Base-by-base conservation (phyloP, 495 filamentous ascomycete species). In the Tuber brumale region DNA sequence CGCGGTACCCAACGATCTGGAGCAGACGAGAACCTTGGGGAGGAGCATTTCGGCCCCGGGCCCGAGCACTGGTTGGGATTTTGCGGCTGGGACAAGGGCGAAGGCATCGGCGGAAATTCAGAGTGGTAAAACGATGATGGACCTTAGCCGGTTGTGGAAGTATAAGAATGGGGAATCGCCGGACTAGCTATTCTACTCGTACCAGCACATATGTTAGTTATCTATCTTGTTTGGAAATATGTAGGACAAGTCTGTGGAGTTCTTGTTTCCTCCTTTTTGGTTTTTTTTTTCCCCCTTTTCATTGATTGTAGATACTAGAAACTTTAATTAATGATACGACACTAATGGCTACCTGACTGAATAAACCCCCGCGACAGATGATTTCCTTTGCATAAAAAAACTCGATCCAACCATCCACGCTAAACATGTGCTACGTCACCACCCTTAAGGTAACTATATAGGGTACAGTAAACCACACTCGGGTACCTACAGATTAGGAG, bases 101-200 rank as follows among this genome's bases (percentile, higher is more conserved):
- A 35, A 27, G 27, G 27, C 14, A 8, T 66, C 57, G 27, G 57
- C 27, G 4, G 57, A 35, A 66, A 35, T 18, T 14, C 27, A 31
- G 27, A 66, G 57, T 69, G 76, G 78, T 76, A 83, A 66, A 6
- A 89, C 85, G 74, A 89, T 93, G 0, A 92, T 88, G 83, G 88
- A 92, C 77, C 83, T 92, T 70, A 92, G 91, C 83, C 85, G 91
- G 69, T 81, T 94, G 69, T 94, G 92, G 92, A 81, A 86, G 83
- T 94, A 94, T 82, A 85, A 91, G 70, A 91, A 93, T 83, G 92
- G 92, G n/a, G 82, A 84, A 45, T 87, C 85, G 31, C 90, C 90
- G 23, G 80, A 82, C 31, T 66, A 66, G 57, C 57, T 35, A 35
- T 31, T 19, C 31, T 12, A 35, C 27, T 4, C 12, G 27, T 5